Evolutionary conservation across 106 monocot genomes (phyloP), one percentile per base, ranked within the genome.

Genomic region (Allium fistulosum): DNA sequence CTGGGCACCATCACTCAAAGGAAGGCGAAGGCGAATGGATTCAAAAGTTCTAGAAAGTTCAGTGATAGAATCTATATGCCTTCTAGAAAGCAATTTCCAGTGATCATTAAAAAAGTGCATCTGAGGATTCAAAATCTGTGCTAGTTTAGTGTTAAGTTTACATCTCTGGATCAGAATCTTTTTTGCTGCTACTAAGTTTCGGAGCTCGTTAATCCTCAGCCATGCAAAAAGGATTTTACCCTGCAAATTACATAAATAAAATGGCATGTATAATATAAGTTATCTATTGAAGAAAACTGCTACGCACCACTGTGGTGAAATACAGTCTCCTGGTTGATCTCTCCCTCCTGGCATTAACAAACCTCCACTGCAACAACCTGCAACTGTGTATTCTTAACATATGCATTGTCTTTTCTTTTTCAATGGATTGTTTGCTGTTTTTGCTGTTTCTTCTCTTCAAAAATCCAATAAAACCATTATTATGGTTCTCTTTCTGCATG

Each of bases 281-380:
- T 53, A 53, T 9, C 52, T 53, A 53, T 10, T 9, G 52, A 26
- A 61, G 8, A 46, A 63, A 63, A 63, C 4, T 9, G 48, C 10
- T 1, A 9, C 71, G 61, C 57, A 89, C 89, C 89, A 85, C 72
- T 8, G 82, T 77, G 10, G 37, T 50, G 45, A 53, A 60, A 37
- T 11, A 16, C 14, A 58, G 18, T 49, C 75, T 71, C 9, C 47
- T 69, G 70, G 73, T 75, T 51, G 80, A 71, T 16, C 77, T 56
- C 53, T 57, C 72, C 47, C 80, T 52, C 46, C 77, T 67, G 11
- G 89, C 89, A 63, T 90, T 90, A 26, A 75, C 79, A 72, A 90
- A 85, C 62, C 89, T 75, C 89, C 89, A 90, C 71, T 90, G 89
- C 72, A 80, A 7, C 63, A 85, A 28, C 62, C 80, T 77, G 48